A percentile compares a stretch with the other conserved stretches of the same genome.
phyloP scores from a whole-genome alignment of 352 stramenopile genomes.

The Aphanomyces astaci region DNA sequence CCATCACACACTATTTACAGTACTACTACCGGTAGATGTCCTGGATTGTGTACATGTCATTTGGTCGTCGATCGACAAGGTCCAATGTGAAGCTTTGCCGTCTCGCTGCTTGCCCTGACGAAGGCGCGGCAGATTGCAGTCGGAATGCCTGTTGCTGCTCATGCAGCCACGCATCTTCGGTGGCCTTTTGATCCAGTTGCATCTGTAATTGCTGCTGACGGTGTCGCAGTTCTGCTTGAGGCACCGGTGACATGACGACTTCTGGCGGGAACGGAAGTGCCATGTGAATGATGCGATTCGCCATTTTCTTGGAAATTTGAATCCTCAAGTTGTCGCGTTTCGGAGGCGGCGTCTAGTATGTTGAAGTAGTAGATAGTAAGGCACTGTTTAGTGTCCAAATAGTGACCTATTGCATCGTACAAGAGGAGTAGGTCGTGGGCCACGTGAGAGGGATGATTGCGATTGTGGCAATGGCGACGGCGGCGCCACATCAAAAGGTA shows the following conservation, averaged over 20 bases:
- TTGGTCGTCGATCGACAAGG: slow-evolving; percentile 28
- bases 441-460: neutral
- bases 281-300: slow-evolving; percentile 24
- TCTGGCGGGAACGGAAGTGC: neutral
- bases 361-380: too few relatives aligned
- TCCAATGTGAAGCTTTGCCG: slow-evolving; percentile 13
- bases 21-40: too few relatives aligned
- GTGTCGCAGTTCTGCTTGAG: neutral
- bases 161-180: neutral
- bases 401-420: neutral
- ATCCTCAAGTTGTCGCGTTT: slow-evolving; percentile 58
- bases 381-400: too few relatives aligned
- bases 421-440: neutral
- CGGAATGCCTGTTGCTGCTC: neutral
- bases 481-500: neutral
- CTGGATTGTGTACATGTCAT: too few relatives aligned
- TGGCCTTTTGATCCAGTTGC: neutral
- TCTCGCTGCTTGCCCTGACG: neutral
- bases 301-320: slow-evolving; percentile 75
- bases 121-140: slow-evolving; percentile 4
- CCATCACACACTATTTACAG: too few relatives aligned
- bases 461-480: neutral
- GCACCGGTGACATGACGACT: neutral
- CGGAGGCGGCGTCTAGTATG: neutral
- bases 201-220: slow-evolving; percentile 2